A percentile compares a stretch with the other conserved stretches of the same genome.
Evolutionary conservation across 1,284 basidiomycete species (phyloP).

Genomic region (Cutaneotrichosporon spelunceum): DNA sequence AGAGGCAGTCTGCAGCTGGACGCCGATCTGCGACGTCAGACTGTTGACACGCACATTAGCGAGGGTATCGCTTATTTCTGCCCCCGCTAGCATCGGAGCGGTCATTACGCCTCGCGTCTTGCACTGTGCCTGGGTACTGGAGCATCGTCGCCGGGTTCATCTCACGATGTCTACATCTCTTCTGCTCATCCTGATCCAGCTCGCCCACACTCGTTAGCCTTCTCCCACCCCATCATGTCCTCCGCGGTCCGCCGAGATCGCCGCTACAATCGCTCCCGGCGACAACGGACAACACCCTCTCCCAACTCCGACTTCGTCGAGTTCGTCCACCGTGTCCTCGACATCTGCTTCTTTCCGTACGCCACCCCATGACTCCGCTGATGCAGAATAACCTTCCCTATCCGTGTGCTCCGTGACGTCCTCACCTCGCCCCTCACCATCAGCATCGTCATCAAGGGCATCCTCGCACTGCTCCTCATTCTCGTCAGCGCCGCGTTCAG

Average conservation of each 20-base stretch:
- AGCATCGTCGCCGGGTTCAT: not conserved
- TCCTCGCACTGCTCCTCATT: slow-evolving; percentile 38
- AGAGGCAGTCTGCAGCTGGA: not conserved
- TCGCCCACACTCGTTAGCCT: not conserved
- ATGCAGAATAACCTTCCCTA: slow-evolving; percentile 41
- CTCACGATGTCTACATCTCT: not conserved
- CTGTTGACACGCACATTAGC: not conserved
- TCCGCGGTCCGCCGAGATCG: slow-evolving; percentile 6
- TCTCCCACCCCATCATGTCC: not conserved
- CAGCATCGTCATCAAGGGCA: slow-evolving; percentile 40
- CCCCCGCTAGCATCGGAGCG: not conserved
- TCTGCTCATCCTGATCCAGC: not conserved
- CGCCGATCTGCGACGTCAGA: not conserved
- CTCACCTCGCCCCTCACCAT: slow-evolving; percentile 48
- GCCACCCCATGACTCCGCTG: slow-evolving; percentile 11
- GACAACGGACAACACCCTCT: not conserved
- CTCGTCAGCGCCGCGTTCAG: slow-evolving; percentile 42
- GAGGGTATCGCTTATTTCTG: not conserved
- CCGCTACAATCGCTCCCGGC: not conserved
- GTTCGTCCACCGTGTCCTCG: slow-evolving; percentile 34
- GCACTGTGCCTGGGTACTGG: too few species aligned
- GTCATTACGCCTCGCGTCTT: not conserved
- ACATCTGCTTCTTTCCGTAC: slow-evolving; percentile 36
- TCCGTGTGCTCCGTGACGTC: slow-evolving; percentile 35
- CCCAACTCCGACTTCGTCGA: slow-evolving; percentile 39